Evolutionary conservation across 106 monocot species (phyloP).

Genomic region (Phalaenopsis equestris): DNA sequence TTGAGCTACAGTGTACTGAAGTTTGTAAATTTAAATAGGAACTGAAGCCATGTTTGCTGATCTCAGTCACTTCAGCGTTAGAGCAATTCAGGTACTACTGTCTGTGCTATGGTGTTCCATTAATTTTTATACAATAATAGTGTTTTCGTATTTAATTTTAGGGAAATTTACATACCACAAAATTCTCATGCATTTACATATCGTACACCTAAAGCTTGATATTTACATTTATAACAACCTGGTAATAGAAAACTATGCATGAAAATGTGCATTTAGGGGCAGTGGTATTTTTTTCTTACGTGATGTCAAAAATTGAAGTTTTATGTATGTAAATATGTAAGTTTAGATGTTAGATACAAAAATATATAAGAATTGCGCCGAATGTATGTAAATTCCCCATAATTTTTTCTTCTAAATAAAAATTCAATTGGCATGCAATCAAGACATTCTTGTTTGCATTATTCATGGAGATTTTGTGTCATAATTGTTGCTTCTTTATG

Average conservation of each 20-base stretch:
- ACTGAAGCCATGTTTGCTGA: constrained; percentile 94
- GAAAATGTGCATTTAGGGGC: too few relatives aligned
- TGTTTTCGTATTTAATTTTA: background rate
- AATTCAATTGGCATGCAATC: background rate
- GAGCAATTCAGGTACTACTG: constrained; percentile 51
- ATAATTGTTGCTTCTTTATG: background rate
- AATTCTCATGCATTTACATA: too few relatives aligned
- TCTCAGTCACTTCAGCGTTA: constrained; percentile 57
- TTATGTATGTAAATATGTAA: too few relatives aligned
- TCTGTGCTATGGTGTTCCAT: background rate
- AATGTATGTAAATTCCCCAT: too few relatives aligned
- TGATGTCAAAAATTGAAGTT: too few relatives aligned
- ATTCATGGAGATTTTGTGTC: background rate
- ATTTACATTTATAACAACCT: too few relatives aligned
- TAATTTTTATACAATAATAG: background rate
- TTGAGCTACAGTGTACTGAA: background rate
- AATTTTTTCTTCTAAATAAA: background rate
- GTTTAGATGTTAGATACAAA: too few relatives aligned
- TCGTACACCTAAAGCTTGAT: too few relatives aligned
- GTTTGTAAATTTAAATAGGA: constrained; percentile 25
- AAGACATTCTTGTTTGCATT: background rate
- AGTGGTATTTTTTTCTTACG: too few relatives aligned
- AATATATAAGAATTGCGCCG: too few relatives aligned
- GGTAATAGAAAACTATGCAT: too few relatives aligned
- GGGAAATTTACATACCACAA: too few relatives aligned